Base-by-base conservation (phyloP, 768 basidiomycete species). In the Vararia minispora region DNA sequence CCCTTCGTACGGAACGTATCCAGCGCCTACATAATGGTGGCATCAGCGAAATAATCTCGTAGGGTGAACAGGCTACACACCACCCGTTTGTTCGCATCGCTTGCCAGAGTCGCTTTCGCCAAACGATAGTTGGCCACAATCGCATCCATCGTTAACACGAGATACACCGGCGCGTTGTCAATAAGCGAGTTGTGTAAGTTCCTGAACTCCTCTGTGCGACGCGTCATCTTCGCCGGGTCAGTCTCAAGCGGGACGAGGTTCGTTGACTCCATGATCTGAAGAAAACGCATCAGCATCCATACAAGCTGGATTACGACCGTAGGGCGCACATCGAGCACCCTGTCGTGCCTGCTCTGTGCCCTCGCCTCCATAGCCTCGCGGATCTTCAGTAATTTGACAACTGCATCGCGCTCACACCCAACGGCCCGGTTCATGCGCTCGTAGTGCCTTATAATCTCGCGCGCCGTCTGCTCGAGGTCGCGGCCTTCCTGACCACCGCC, bases 131-230 rank as follows among this genome's bases (percentile, higher is more conserved):
- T 73, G 11, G 71, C 76, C 34, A 84, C 81, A 20, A 98, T 74
- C 21, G 81, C 76, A 53, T 91, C 89, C 95, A 98, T 99, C 16
- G 88, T 83, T 27, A 90, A 71, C 24, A 85, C 74, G 34, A 98
- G 69, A 56, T 95, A 85, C 2, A 75, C 73, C 51, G 89, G 88
- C 56, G 98, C 59, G 62, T 94, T 97, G 47, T 84, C 76, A 51
- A 91, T 86, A 51, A 95, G 63, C 2, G 85, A 72, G 48, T 94
- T 87, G 40, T 94, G 82, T 13, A 83, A 60, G 37, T 88, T 77
- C 54, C 80, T 80, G 63, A 97, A 92, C 49, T 90, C 84, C 53
- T 94, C 88, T 12, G 89, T 86, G 30, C 79, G 71, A 28, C 80
- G 72, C 24, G 85, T 89, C 51, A 88, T 89, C 55, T 81, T 80